Evolutionary conservation across 2,329 filamentous ascomycete genomes (phyloP), one percentile per base, ranked within the genome.

Genomic region (Coleophoma eucalyptorum): DNA sequence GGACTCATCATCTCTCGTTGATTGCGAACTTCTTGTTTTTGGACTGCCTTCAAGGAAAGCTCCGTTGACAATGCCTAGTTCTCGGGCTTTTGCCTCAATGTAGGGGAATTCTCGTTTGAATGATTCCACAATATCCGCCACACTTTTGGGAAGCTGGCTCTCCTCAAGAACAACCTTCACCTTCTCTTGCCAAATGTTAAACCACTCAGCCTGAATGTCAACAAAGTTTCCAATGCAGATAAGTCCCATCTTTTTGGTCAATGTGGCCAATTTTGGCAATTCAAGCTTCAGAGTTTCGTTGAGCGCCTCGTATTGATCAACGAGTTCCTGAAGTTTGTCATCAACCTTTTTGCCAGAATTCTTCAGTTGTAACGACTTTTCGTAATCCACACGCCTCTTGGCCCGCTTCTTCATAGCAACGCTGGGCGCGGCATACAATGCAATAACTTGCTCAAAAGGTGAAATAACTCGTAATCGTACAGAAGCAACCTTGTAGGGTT

Each of bases 201-300:
- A 92, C 93, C 93, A 99, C 45, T 82, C 78, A 16, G 83, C 79
- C 68, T 97, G 92, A 43, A 96, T 86, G 56, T 87, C 84, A 58
- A 97, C 83, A 62, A 97, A 90, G 61, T 90, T 91, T 51, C 80
- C 82, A 41, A 96, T 77, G 61, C 90, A 93, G 20, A 88, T 86
- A 61, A 91, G 89, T 61, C 94, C 90, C 54, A 97, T 75, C 61
- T 86, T 88, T 55, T 90, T 89, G 1, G 93, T 97, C 56, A 94
- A 72, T 7, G 75, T 72, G 47, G 94, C 96, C 15, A 99, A 78
- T 65, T 86, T 86, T 1, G 93, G 93, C 43, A 99, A 78, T 66
- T 97, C 93, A 58, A 93, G 87, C 69, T 96, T 97, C 53, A 97
- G 77, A 1, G 93, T 90, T 55, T 96, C 90, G 64, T 97, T 97